These are phyloP conservation scores for Barnettozyma botsteinii DNA, from an alignment of 805 yeast species.

Conservation along the genomic window DNA sequence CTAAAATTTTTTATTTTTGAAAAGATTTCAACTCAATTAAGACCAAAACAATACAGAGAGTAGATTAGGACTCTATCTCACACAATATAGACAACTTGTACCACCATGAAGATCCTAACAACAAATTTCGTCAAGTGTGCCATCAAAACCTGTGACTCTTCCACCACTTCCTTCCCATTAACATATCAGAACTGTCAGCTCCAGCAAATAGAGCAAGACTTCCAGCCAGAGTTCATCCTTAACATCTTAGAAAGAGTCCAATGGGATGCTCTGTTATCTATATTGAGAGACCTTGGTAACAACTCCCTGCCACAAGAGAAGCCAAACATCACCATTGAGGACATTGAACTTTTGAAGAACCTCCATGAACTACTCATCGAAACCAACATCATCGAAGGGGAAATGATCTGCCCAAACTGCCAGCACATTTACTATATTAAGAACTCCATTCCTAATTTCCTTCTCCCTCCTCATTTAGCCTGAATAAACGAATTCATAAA, in stretches of 20 bases:
- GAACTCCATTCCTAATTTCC: constrained; percentile 88
- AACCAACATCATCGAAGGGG: constrained; percentile 82
- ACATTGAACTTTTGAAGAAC: constrained; percentile 54
- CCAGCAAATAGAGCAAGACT: constrained; percentile 67
- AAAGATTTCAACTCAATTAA: too few relatives aligned
- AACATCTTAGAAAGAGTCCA: constrained; percentile 77
- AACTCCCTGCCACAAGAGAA: constrained; percentile 50
- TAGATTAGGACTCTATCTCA: too few relatives aligned
- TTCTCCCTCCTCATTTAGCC: constrained; percentile 91
- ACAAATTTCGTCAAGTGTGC: constrained; percentile 96
- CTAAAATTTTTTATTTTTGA: not conserved
- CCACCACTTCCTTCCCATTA: constrained; percentile 77
- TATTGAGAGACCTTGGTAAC: constrained; percentile 63
- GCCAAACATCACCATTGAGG: constrained; percentile 36
- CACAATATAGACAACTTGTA: not conserved
- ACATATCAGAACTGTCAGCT: constrained; percentile 62
- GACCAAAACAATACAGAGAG: too few relatives aligned
- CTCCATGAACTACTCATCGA: constrained; percentile 76
- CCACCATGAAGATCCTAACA: constrained; percentile 82
- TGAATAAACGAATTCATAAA: too few relatives aligned
- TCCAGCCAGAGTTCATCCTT: constrained; percentile 70
- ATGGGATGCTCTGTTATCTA: constrained; percentile 79
- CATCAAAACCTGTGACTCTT: constrained; percentile 68
- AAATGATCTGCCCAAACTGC: constrained; percentile 84
- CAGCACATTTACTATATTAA: constrained; percentile 84